Percentiles rank a stretch among this genome's conserved stretches.
phyloP scores from a whole-genome alignment of 1,139 yeast genomes.

The Yamadazyma oceani region DNA sequence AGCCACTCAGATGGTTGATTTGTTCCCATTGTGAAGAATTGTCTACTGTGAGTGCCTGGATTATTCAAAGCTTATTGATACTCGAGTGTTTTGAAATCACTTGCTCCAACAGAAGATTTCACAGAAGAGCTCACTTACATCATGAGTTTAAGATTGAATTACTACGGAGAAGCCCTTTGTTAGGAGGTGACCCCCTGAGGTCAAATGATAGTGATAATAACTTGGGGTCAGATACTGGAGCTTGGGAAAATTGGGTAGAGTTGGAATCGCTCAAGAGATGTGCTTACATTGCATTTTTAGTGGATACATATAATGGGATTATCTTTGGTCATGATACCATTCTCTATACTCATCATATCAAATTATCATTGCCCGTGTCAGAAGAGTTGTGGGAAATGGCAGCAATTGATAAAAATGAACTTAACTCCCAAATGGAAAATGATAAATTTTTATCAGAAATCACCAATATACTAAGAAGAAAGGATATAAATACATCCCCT shows the following conservation, averaged over 20 bases:
- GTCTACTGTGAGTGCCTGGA: conserved; percentile 55
- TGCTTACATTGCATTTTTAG: conserved; percentile 26
- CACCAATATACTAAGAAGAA: conserved; percentile 53
- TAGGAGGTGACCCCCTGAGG: conserved; percentile 58
- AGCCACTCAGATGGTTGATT: conserved; percentile 61
- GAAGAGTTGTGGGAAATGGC: conserved; percentile 27
- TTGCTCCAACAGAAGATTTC: conserved; percentile 46
- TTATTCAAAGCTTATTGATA: conserved; percentile 58
- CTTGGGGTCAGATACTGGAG: conserved; percentile 4
- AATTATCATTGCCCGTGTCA: conserved; percentile 27
- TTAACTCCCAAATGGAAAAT: conserved; percentile 8
- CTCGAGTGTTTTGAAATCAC: conserved; percentile 61
- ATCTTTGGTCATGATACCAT: conserved; percentile 29
- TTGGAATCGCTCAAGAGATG: conserved; percentile 30
- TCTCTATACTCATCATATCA: conserved; percentile 29
- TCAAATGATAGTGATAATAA: conserved; percentile 12
- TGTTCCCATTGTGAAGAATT: conserved; percentile 53
- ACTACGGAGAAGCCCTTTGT: conserved; percentile 63
- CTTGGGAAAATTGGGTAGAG: conserved; percentile 32
- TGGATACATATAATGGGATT: conserved; percentile 29
- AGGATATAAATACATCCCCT: conserved; percentile 44
- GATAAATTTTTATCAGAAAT: conserved; percentile 50
- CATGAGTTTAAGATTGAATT: conserved; percentile 73
- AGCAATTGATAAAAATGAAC: conserved; percentile 7
- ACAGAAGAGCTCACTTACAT: conserved; percentile 69